Evolutionary conservation across 2,329 filamentous ascomycete species (phyloP).

Genomic region (Knufia petricola): DNA sequence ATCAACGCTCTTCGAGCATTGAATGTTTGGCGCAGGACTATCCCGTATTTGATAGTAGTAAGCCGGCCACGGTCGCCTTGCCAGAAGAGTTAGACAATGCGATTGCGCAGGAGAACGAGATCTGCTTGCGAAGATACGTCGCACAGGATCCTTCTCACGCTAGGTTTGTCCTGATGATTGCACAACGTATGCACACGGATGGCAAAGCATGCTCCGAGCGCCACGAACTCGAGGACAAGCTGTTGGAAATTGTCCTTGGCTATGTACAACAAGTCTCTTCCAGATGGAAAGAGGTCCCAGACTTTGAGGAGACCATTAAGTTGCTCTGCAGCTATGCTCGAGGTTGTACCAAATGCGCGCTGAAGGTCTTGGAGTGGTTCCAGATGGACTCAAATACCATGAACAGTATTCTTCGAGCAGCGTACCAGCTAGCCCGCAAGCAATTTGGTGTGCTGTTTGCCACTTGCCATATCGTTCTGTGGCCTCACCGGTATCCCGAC

Average conservation of each 20-base stretch:
- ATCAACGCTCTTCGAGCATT: conserved; percentile 67
- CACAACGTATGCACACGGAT: conserved; percentile 47
- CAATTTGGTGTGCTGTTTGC: conserved; percentile 15
- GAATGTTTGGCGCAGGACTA: conserved; percentile 43
- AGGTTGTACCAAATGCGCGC: conserved; percentile 16
- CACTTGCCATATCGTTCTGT: conserved; percentile 13
- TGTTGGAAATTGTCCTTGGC: conserved; percentile 36
- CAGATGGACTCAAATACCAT: conserved; percentile 10
- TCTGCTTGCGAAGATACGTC: conserved; percentile 66
- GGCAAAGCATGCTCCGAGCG: conserved; percentile 41
- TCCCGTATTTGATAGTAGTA: conserved; percentile 35
- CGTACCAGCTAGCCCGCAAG: conserved; percentile 15
- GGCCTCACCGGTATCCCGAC: conserved; percentile 4
- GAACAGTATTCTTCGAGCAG: conserved; percentile 17
- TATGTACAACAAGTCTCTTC: conserved; percentile 69
- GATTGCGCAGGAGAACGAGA: conserved; percentile 63
- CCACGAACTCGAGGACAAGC: conserved; percentile 36
- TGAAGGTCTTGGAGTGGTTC: conserved; percentile 18
- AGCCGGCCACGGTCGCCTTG: conserved; percentile 41
- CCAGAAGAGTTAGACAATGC: conserved; percentile 39
- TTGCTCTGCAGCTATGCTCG: conserved; percentile 47
- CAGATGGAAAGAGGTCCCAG: conserved; percentile 57
- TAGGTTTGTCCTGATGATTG: conserved; percentile 54
- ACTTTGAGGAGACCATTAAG: conserved; percentile 49
- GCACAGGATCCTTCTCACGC: conserved; percentile 65